phyloP scores from a whole-genome alignment of 345 rosid species.

The Euphorbia tirucalli region DNA sequence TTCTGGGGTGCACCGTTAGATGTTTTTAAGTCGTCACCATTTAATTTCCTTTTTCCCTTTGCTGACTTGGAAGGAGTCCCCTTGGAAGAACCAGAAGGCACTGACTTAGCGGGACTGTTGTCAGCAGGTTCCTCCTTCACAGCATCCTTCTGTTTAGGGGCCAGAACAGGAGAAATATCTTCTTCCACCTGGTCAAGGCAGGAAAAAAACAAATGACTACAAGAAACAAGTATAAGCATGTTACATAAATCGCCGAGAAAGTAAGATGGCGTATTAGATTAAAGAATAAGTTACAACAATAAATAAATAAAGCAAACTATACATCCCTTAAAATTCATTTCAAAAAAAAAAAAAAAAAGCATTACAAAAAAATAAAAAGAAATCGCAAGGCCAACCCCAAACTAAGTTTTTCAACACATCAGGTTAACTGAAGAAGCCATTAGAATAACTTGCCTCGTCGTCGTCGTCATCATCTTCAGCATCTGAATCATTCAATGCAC shows the following conservation, averaged over 20 bases:
- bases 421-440: conserved; percentile 11
- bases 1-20: conserved; percentile 58
- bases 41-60: conserved; percentile 80
- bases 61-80: conserved; percentile 76
- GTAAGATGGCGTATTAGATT: not conserved
- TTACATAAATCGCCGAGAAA: not conserved
- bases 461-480: conserved; percentile 71
- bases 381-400: not conserved
- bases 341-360: not conserved
- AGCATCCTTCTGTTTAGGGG: conserved; percentile 65
- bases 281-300: not conserved
- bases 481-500: conserved; percentile 72
- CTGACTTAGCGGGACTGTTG: conserved; percentile 60
- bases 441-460: conserved; percentile 58
- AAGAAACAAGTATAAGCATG: not conserved
- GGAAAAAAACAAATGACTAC: no score
- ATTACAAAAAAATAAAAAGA: not conserved
- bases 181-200: no score
- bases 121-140: conserved; percentile 78
- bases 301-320: conserved; percentile 6
- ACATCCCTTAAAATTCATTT: not conserved
- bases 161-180: no score
- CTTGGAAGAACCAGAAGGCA: conserved; percentile 56
- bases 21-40: conserved; percentile 62
- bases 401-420: not conserved